Percentiles rank a stretch among this genome's conserved stretches.
These are phyloP conservation scores for Boechera divaricarpa DNA, from an alignment of 345 rosid species.

Conservation along the genomic window DNA sequence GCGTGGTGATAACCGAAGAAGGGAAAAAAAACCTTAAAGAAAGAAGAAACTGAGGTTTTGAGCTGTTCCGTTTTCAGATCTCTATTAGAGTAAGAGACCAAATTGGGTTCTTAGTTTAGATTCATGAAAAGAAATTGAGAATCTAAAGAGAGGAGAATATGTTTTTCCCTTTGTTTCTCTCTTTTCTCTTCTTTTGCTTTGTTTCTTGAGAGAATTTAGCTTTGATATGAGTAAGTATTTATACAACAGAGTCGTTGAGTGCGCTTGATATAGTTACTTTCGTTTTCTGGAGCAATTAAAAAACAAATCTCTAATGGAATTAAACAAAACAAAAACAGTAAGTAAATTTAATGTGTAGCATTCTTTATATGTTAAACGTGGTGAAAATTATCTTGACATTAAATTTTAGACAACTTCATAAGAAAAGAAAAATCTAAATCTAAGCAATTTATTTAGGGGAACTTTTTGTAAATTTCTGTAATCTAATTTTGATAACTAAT, in stretches of 20 bases:
- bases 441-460: neutral
- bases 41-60: constrained; percentile 11
- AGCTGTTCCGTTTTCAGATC: constrained; percentile 18
- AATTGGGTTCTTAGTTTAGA: constrained; percentile 13
- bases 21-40: neutral
- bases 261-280: constrained; percentile 28
- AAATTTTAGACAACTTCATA: neutral
- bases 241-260: constrained; percentile 8
- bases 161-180: constrained; percentile 24
- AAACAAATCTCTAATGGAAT: neutral
- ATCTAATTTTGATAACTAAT: too few species aligned
- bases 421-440: neutral
- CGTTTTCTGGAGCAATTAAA: neutral
- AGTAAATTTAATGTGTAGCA: neutral
- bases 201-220: constrained; percentile 38
- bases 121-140: constrained; percentile 34
- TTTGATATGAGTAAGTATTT: constrained; percentile 29
- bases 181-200: constrained; percentile 21
- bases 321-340: neutral
- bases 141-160: constrained; percentile 28
- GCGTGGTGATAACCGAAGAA: neutral
- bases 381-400: neutral
- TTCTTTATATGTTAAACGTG: constrained; percentile 25
- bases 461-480: too few species aligned
- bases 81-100: constrained; percentile 24